Conservation (phyloP, 306 rosid genomes). For the Glycine soja region DNA sequence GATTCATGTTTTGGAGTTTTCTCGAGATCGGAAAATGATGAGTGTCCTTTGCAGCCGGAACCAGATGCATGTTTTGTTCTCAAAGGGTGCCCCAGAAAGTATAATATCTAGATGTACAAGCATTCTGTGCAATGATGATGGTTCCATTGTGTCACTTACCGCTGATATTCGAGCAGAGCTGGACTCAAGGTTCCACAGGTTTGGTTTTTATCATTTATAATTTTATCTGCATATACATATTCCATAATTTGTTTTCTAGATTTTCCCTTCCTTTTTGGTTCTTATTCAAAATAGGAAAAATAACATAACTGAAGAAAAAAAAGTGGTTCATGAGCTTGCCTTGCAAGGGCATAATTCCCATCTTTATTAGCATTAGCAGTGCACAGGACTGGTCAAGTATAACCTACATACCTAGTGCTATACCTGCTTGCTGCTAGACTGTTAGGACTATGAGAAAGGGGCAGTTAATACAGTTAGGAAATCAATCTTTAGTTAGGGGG, state of each 20-base stretch:
- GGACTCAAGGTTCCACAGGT: constrained; percentile 83
- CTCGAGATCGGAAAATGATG: constrained; percentile 99
- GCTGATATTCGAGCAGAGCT: constrained; percentile 74
- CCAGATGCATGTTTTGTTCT: constrained; percentile 77
- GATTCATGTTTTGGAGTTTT: constrained; percentile 81
- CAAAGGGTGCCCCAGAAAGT: constrained; percentile 98
- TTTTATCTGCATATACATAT: neutral
- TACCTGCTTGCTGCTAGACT: no score
- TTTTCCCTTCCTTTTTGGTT: constrained; percentile 25
- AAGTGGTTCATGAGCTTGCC: no score
- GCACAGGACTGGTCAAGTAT: no score
- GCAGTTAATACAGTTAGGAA: no score
- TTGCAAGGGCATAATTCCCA: no score
- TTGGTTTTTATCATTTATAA: constrained; percentile 38
- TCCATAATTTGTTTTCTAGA: constrained; percentile 1
- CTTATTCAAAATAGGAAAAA: constrained; percentile 39
- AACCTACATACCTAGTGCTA: no score
- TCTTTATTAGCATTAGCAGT: no score
- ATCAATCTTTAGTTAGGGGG: no score
- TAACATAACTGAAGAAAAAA: neutral
- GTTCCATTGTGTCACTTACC: constrained; percentile 78
- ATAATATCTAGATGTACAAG: constrained; percentile 81
- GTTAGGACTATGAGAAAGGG: no score
- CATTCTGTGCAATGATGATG: constrained; percentile 80
- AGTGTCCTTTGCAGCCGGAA: constrained; percentile 91